Base-by-base conservation (phyloP, 2,329 filamentous ascomycete genomes). In the Claviceps pusilla region DNA sequence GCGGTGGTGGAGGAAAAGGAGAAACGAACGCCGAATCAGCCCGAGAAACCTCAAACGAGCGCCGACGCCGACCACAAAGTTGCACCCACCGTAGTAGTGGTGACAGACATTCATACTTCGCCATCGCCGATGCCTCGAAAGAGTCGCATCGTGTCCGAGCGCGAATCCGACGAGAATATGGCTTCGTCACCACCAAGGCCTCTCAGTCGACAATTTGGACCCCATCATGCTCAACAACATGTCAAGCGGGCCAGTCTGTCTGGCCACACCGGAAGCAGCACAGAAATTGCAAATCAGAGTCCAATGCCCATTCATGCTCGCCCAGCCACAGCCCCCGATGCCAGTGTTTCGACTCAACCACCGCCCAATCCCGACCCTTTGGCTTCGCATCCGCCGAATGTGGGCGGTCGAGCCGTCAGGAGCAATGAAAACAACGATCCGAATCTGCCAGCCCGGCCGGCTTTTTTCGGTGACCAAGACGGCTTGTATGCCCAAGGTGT, bases 61-160 rank as follows among this genome's bases (percentile, higher is more conserved):
- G 35, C n/a, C 5, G 19, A 9, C 4, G 53, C 51, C 10, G 48
- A 48, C 19, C 50, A 54, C 46, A 58, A 52, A 28, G 46, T 50
- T 16, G 51, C 42, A 41, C 42, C 51, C 14, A 19, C 24, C 24
- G 24, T 24, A 24, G 24, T 47, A 9, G 11, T 41, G 2, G 43
- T 35, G 19, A 45, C 28, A 11, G 6, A 28, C 16, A 6, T 29
- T 11, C 50, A 51, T 31, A 43, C 51, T 7, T 57, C 51, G 14
- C 53, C 55, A 29, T 57, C 51, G 12, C 48, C 55, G 7, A 47
- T 53, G 50, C 45, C 53, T 31, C 51, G 51, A 14, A 46, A 55
- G 12, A 48, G 29, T 45, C 48, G 53, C 19, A 28, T 42, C 31
- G 24, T 35, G 45, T 28, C 24, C 39, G 29, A 28, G 19, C 7